Conservation (phyloP, 2,329 filamentous ascomycete species). For the Ceratocystis colombiana region DNA sequence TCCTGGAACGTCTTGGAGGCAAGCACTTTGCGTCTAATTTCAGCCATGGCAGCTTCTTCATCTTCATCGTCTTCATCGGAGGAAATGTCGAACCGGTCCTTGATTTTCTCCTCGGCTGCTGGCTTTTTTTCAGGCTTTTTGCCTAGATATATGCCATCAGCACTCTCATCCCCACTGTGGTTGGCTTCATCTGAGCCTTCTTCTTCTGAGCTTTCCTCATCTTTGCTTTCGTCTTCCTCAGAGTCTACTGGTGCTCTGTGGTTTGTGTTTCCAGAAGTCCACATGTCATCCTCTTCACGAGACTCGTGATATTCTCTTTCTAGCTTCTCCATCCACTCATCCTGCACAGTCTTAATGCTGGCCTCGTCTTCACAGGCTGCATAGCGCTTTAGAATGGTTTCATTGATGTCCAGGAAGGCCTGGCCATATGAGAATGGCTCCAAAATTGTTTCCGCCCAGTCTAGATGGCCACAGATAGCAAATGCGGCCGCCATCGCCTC, state of each 20-base stretch:
- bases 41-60: constrained; percentile 79
- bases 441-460: constrained; percentile 81
- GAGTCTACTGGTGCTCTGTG: constrained; percentile 44
- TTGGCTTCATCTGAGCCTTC: constrained; percentile 39
- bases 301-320: constrained; percentile 82
- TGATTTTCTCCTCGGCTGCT: constrained; percentile 32
- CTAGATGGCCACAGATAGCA: constrained; percentile 78
- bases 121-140: constrained; percentile 38
- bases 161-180: constrained; percentile 38
- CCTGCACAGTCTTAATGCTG: constrained; percentile 72
- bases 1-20: constrained; percentile 73
- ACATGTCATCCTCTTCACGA: constrained; percentile 65
- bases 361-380: constrained; percentile 73
- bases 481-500: constrained; percentile 91
- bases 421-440: constrained; percentile 79
- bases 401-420: constrained; percentile 85
- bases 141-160: constrained; percentile 52
- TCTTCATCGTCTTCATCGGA: constrained; percentile 78
- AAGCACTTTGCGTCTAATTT: constrained; percentile 79
- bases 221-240: constrained; percentile 47
- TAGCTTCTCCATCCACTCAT: constrained; percentile 78
- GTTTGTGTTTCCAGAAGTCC: constrained; percentile 87
- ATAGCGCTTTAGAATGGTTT: constrained; percentile 69
- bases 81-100: constrained; percentile 65
- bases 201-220: constrained; percentile 42